Conservation (phyloP, 1,284 basidiomycete species). For the Boletus semigastroideus region DNA sequence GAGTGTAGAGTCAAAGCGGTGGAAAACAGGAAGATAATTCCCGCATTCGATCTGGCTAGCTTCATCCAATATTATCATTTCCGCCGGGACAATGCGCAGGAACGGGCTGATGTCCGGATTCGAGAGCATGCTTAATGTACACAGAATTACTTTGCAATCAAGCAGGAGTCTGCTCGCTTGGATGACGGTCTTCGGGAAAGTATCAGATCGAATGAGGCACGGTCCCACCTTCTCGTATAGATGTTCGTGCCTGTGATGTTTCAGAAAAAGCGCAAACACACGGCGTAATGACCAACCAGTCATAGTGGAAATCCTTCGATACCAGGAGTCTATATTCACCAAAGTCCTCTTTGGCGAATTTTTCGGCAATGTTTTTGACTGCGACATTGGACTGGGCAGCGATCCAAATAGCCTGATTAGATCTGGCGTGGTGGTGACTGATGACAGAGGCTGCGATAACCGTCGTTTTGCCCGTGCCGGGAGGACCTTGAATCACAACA, state of each 20-base stretch:
- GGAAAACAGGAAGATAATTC: conserved; percentile 55
- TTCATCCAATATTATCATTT: conserved; percentile 60
- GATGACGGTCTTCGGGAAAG: conserved; percentile 34
- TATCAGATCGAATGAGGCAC: conserved; percentile 52
- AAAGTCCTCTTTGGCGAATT: conserved; percentile 38
- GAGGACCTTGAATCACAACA: conserved; percentile 58
- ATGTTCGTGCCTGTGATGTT: conserved; percentile 65
- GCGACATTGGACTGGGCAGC: conserved; percentile 67
- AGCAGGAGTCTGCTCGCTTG: conserved; percentile 29
- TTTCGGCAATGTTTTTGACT: conserved; percentile 56
- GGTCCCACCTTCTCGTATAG: conserved; percentile 48
- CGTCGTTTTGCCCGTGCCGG: conserved; percentile 43
- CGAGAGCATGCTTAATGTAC: conserved; percentile 48
- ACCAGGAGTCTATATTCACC: conserved; percentile 42
- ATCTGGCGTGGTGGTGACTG: conserved; percentile 29
- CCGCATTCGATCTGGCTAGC: conserved; percentile 66
- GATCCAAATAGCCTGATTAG: conserved; percentile 53
- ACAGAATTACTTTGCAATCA: conserved; percentile 56
- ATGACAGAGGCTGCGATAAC: conserved; percentile 49
- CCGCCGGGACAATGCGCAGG: conserved; percentile 43
- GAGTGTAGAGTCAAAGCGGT: conserved; percentile 42
- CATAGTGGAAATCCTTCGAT: conserved; percentile 44
- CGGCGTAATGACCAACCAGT: conserved; percentile 49
- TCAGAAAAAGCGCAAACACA: conserved; percentile 4
- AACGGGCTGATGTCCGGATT: conserved; percentile 33